These are phyloP conservation scores for Neonectria hederae DNA, from an alignment of 2,329 filamentous ascomycete species.

Conservation along the genomic window DNA sequence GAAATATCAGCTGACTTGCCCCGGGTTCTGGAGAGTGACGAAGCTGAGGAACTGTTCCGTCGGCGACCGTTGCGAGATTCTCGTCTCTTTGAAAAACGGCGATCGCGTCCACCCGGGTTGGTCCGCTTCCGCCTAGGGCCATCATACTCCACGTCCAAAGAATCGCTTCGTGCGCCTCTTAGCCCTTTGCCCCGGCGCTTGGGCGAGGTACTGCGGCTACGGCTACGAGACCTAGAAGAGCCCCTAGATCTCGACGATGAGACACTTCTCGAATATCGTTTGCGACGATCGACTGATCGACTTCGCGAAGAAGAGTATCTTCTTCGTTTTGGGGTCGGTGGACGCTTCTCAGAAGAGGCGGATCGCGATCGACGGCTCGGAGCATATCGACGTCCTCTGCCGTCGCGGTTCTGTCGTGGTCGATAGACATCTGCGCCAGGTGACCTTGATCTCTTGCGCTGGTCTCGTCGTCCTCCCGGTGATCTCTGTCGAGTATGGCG, in stretches of 20 bases:
- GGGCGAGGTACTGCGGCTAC: constrained; percentile 32
- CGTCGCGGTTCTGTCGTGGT: constrained; percentile 34
- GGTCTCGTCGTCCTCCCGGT: constrained; percentile 45
- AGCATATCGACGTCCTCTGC: constrained; percentile 35
- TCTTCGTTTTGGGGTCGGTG: constrained; percentile 60
- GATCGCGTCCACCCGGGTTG: constrained; percentile 22
- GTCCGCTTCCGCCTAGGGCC: constrained; percentile 16
- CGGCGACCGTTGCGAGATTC: constrained; percentile 47
- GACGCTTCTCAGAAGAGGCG: constrained; percentile 49
- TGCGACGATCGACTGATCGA: constrained; percentile 54
- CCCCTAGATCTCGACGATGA: constrained; percentile 56
- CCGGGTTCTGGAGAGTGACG: constrained; percentile 59
- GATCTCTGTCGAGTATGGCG: constrained; percentile 48
- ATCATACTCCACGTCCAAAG: constrained; percentile 26
- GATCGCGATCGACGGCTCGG: constrained; percentile 46
- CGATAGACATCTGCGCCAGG: constrained; percentile 44
- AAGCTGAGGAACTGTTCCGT: constrained; percentile 62
- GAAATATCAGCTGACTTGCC: constrained; percentile 67
- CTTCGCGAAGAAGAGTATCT: constrained; percentile 60
- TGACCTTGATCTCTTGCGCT: constrained; percentile 54
- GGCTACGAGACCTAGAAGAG: constrained; percentile 45
- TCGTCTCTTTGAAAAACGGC: constrained; percentile 25
- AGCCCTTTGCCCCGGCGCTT: constrained; percentile 29
- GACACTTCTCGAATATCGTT: constrained; percentile 47
- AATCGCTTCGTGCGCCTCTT: constrained; percentile 23